Evolutionary conservation across 371 early-diverging fungal genomes (phyloP), one percentile per base, ranked within the genome.

Genomic region (Cokeromyces recurvatus): DNA sequence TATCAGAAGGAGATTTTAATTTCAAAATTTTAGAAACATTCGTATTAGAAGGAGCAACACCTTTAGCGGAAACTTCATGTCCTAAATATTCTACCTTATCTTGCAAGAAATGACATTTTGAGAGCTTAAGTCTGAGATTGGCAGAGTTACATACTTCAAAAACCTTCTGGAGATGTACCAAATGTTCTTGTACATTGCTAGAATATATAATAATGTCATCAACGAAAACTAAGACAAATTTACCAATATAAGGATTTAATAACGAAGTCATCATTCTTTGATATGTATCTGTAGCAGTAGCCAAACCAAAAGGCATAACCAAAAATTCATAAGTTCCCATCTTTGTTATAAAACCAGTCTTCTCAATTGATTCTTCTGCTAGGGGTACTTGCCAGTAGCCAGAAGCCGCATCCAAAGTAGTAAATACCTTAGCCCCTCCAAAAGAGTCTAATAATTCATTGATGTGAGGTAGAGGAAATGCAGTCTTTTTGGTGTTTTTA

Each of bases 231-330:
- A 75, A 31, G 2, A 59, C 37, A 20, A 51, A 76, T 6, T 62
- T 52, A 41, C 72, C 75, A 0, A 71, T 21, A 15, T 54, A 45
- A 2, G 59, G 53, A 0, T 42, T 29, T 0, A 85, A 55, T 0
- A 76, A 37, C 0, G 42, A 4, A 32, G 51, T 64, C 64, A 83
- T 74, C 4, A 53, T n/a, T 0, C 45, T 15, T 34, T 72, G 74
- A 43, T 81, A 82, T 0, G 66, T 62, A 9, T 58, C 51, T 1
- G 76, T 76, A 6, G 74, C 73, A 34, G 61, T 74, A 76, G 19
- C 67, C 7, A 75, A 49, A 0, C 75, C 78, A 53, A 82, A 77
- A 0, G 82, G 75, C 70, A 82, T 68, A 0, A 75, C 74, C 8
- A 45, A n/a, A 42, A 53, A 79, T 38, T 77, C 64, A 50, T 50